Base-by-base conservation (phyloP, 768 basidiomycete genomes). In the Trametes cubensis region DNA sequence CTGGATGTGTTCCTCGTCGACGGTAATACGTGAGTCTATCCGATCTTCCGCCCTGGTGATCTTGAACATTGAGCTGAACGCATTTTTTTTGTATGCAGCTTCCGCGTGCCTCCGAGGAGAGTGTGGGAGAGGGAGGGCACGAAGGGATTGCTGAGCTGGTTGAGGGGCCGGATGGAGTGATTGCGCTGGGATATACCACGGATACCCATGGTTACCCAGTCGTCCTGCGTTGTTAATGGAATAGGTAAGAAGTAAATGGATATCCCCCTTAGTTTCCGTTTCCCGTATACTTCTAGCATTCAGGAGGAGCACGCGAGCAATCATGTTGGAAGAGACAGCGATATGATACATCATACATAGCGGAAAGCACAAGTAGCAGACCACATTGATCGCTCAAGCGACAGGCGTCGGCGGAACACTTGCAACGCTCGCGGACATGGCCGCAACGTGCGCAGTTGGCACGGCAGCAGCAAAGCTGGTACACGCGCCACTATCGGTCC, bases 91-190 rank as follows among this genome's bases (percentile, higher is more conserved):
- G 7, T 42, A 34, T 59, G 4, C 53, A 92, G 90, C 15, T 94
- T 94, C 79, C 87, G 92, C 28, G 85, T 92, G 20, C 92, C 92
- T 0, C 85, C 87, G 60, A 79, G 92, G 63, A 80, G 87, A 21
- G 86, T 94, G 11, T 94, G 92, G 92, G 92, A 94, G 71, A 79
- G 90, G 48, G 92, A 94, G 69, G 92, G 91, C 2, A 92, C 90
- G 20, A 92, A 89, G 67, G 91, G 92, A 2, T 68, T 93, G 56
- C 68, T 92, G 76, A 86, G 82, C 61, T 94, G 91, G 91, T 72
- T 94, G 68, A 80, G 88, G 55, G 89, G 88, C 18, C 80, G 91
- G 63, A 81, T 92, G 48, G 89, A 90, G 65, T 86, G 68, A 76
- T 38, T 21, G 23, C 26, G 18, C 18, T 8, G 34, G 5, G 34